phyloP scores from a whole-genome alignment of 257 asterid genomes.

The Agastache rugosa region DNA sequence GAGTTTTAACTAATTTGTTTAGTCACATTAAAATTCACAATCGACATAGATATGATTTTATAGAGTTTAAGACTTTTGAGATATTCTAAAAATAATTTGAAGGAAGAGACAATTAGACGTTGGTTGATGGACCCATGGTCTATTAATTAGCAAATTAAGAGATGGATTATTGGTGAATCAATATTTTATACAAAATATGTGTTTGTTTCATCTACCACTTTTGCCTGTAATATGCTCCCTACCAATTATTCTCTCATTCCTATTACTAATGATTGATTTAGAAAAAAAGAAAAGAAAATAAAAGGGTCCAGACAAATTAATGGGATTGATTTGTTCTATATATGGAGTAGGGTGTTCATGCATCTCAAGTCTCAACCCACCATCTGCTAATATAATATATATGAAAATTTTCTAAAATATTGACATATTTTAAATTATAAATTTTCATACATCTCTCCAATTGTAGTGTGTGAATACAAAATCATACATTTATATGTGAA shows the following conservation, averaged over 20 bases:
- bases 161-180: slow-evolving; percentile 38
- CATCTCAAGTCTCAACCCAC: slow-evolving; percentile 12
- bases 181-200: slow-evolving; percentile 4
- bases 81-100: neutral
- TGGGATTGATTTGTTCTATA: slow-evolving; percentile 20
- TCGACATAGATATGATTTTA: neutral
- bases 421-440: neutral
- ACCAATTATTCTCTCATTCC: slow-evolving; percentile 51
- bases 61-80: neutral
- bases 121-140: slow-evolving; percentile 44
- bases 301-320: slow-evolving; percentile 20
- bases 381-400: neutral
- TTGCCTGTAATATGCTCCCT: slow-evolving; percentile 44
- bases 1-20: neutral
- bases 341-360: slow-evolving; percentile 39
- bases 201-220: slow-evolving; percentile 36
- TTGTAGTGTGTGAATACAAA: no score
- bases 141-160: slow-evolving; percentile 35
- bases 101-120: slow-evolving; percentile 25
- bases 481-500: no score
- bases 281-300: neutral
- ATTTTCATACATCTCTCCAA: no score
- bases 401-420: neutral
- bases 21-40: neutral
- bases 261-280: slow-evolving; percentile 41